A percentile compares a stretch with the other conserved stretches of the same genome.
phyloP scores from a whole-genome alignment of 768 basidiomycete genomes.

The Porpolomopsis calyptriformis region DNA sequence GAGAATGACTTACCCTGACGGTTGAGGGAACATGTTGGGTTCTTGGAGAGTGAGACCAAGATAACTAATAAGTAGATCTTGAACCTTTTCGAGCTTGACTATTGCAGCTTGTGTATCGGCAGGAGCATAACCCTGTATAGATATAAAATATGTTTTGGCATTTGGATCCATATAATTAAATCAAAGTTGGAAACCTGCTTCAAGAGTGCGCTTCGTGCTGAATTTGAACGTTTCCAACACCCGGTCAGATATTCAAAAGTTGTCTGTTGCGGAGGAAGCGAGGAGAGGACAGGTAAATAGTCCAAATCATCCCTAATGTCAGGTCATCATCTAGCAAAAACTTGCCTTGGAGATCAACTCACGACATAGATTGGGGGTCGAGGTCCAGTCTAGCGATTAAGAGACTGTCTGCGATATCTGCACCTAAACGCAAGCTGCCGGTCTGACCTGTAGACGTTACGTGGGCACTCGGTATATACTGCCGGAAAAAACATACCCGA shows the following conservation, averaged over 20 bases:
- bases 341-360: slow-evolving; percentile 20
- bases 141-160: not conserved
- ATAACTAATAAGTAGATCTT: slow-evolving; percentile 81
- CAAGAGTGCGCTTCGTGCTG: slow-evolving; percentile 37
- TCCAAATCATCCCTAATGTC: slow-evolving; percentile 58
- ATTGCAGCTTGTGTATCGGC: slow-evolving; percentile 53
- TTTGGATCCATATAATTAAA: not conserved
- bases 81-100: slow-evolving; percentile 58
- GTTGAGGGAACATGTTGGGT: slow-evolving; percentile 92
- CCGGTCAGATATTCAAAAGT: slow-evolving; percentile 83
- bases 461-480: not conserved
- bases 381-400: slow-evolving; percentile 80
- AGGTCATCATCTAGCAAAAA: slow-evolving; percentile 7
- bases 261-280: slow-evolving; percentile 68
- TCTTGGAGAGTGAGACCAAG: slow-evolving; percentile 83
- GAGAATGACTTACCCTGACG: slow-evolving; percentile 39
- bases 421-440: slow-evolving; percentile 35
- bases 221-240: slow-evolving; percentile 83
- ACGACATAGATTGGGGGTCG: slow-evolving; percentile 63
- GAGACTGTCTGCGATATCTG: slow-evolving; percentile 62
- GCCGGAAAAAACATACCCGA: slow-evolving; percentile 27
- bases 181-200: slow-evolving; percentile 45
- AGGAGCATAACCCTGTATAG: slow-evolving; percentile 44
- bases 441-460: slow-evolving; percentile 8
- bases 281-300: slow-evolving; percentile 60